A percentile compares a stretch with the other conserved stretches of the same genome.
phyloP scores from a whole-genome alignment of 306 rosid genomes.

The Prunus dulcis region DNA sequence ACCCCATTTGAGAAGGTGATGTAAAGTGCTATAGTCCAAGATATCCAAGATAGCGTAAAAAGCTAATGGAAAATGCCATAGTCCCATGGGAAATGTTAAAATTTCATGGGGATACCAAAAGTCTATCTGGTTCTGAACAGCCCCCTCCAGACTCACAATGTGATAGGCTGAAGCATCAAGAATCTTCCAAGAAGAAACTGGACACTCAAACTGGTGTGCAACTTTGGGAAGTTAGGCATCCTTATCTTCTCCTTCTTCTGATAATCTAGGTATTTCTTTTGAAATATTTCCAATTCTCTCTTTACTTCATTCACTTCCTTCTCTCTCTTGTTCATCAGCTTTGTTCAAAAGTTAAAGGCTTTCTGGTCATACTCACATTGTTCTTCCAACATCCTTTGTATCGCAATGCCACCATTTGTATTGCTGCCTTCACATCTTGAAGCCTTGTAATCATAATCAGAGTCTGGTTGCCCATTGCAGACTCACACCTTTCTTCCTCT shows the following conservation, averaged over 20 bases:
- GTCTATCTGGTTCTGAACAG: too few species aligned
- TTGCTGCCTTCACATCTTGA: constrained; percentile 80
- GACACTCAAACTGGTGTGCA: too few species aligned
- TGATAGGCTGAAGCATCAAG: too few species aligned
- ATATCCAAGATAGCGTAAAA: too few species aligned
- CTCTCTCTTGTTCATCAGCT: constrained; percentile 69
- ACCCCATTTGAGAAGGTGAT: too few species aligned
- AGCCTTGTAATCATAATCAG: constrained; percentile 91
- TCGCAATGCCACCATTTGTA: constrained; percentile 86
- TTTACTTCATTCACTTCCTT: constrained; percentile 71
- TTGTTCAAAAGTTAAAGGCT: constrained; percentile 69
- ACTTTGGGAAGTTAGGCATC: too few species aligned
- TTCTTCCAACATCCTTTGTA: constrained; percentile 90
- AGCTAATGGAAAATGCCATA: too few species aligned
- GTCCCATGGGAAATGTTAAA: too few species aligned
- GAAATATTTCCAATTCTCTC: constrained; percentile 56
- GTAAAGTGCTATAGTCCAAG: too few species aligned
- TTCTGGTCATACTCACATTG: constrained; percentile 85
- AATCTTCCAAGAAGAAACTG: too few species aligned
- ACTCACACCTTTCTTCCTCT: constrained; percentile 85
- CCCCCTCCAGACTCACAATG: too few species aligned
- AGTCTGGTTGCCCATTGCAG: constrained; percentile 58
- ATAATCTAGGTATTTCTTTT: constrained; percentile 48
- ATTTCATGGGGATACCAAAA: too few species aligned
- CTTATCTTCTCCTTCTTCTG: constrained; percentile 59